Evolutionary conservation across 208 protist genomes (phyloP).

Genomic region (Trypanosoma congolense): DNA sequence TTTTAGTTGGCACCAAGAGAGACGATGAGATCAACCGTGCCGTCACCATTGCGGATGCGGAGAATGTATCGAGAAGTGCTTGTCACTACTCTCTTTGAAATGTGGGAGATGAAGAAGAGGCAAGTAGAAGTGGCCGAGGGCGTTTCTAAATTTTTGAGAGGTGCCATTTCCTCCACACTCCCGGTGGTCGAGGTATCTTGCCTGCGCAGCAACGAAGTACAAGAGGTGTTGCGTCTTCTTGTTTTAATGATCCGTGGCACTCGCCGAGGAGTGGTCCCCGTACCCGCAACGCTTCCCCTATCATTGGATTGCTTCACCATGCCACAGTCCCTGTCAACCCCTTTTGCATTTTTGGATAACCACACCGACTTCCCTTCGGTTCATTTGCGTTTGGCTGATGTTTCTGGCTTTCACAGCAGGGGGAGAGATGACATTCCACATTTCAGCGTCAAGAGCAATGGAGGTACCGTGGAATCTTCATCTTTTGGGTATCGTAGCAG

Average conservation of each 20-base stretch:
- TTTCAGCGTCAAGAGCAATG: no score
- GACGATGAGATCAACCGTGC: constrained; percentile 5
- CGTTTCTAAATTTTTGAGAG: background rate
- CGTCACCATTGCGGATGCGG: constrained; percentile 16
- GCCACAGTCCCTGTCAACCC: no score
- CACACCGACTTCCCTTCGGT: no score
- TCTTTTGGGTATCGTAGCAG: no score
- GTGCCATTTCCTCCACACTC: background rate
- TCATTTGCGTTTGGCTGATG: no score
- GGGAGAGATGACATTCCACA: no score
- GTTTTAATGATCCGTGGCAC: constrained; percentile 17
- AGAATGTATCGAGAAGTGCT: constrained; percentile 20
- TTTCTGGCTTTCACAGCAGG: no score
- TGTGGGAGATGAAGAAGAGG: constrained; percentile 1
- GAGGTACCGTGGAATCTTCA: no score
- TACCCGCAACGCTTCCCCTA: no score
- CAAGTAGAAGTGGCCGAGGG: background rate
- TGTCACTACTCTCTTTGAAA: constrained; percentile 13
- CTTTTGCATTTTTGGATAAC: no score
- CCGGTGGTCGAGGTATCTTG: constrained; percentile 5
- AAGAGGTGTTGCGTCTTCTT: background rate
- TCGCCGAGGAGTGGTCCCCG: no score
- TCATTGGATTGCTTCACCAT: no score
- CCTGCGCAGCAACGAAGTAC: background rate
- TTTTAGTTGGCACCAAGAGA: constrained; percentile 56